A percentile compares a stretch with the other conserved stretches of the same genome.
These are phyloP conservation scores for Fragaria iinumae DNA, from an alignment of 306 rosid genomes.

Conservation along the genomic window DNA sequence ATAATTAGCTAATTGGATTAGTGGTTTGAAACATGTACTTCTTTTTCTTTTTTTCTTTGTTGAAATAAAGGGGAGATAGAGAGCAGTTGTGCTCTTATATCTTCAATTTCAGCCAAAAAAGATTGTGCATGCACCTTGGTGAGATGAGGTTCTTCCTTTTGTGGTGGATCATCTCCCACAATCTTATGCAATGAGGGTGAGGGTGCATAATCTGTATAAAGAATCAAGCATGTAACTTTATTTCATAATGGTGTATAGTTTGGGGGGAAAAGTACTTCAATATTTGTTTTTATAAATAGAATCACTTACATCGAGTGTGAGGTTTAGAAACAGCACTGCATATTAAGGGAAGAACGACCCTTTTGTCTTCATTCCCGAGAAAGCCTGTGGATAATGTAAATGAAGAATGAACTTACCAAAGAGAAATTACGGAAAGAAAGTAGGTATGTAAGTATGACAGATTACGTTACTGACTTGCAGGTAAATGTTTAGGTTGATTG, in stretches of 20 bases:
- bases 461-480: not conserved
- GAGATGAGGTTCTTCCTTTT: conserved; percentile 31
- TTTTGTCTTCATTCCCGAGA: conserved; percentile 43
- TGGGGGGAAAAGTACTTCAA: too few species aligned
- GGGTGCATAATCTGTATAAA: conserved; percentile 35
- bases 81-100: too few species aligned
- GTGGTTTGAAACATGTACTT: too few species aligned
- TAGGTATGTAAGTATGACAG: not conserved
- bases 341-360: conserved; percentile 30
- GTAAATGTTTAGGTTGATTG: conserved; percentile 2
- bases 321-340: conserved; percentile 60
- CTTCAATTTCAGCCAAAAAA: too few species aligned
- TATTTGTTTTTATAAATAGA: too few species aligned
- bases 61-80: too few species aligned
- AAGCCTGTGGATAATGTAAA: conserved; percentile 33
- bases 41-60: too few species aligned
- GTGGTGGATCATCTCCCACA: conserved; percentile 61
- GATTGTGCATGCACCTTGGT: not conserved
- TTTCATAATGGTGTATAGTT: not conserved
- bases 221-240: not conserved
- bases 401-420: not conserved
- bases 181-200: conserved; percentile 33
- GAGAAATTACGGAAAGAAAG: not conserved
- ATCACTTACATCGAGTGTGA: conserved; percentile 42
- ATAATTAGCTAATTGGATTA: too few species aligned